These are phyloP conservation scores for Symbiodinium pilosum DNA, from an alignment of 73 alveolate species.

Conservation along the genomic window DNA sequence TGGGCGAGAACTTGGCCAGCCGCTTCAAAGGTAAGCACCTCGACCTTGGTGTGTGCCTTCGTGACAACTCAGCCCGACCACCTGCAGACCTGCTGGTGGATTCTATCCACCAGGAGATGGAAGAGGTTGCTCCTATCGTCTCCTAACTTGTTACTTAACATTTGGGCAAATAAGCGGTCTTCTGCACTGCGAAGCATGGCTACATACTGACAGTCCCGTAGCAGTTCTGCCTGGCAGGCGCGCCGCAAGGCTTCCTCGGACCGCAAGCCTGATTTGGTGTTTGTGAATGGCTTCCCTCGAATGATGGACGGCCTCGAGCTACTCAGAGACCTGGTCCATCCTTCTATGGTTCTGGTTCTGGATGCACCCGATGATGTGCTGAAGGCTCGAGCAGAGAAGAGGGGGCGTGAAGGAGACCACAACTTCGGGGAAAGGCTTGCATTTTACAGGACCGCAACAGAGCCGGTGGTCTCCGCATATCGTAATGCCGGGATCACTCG, in stretches of 20 bases:
- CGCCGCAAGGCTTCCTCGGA: too few relatives aligned
- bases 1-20: conserved; percentile 53
- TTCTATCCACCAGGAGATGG: conserved; percentile 19
- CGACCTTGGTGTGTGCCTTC: conserved; percentile 47
- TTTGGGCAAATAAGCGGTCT: too few relatives aligned
- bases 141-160: too few relatives aligned
- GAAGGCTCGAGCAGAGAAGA: background rate
- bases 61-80: background rate
- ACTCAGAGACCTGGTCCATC: conserved; percentile 22
- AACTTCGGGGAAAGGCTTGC: conserved; percentile 32
- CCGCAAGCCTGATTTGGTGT: conserved; percentile 59
- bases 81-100: background rate
- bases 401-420: conserved; percentile 44
- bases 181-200: too few relatives aligned
- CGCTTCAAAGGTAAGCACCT: conserved; percentile 36
- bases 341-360: conserved; percentile 49
- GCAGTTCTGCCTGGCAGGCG: too few relatives aligned
- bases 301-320: conserved; percentile 52
- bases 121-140: conserved; percentile 12
- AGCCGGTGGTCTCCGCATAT: conserved; percentile 49
- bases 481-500: conserved; percentile 46
- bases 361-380: conserved; percentile 79
- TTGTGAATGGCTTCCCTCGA: conserved; percentile 79
- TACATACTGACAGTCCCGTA: too few relatives aligned
- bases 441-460: conserved; percentile 22